Evolutionary conservation across 208 protist species (phyloP), one percentile per base, ranked within the genome.

Genomic region (Crithidia brevicula): DNA sequence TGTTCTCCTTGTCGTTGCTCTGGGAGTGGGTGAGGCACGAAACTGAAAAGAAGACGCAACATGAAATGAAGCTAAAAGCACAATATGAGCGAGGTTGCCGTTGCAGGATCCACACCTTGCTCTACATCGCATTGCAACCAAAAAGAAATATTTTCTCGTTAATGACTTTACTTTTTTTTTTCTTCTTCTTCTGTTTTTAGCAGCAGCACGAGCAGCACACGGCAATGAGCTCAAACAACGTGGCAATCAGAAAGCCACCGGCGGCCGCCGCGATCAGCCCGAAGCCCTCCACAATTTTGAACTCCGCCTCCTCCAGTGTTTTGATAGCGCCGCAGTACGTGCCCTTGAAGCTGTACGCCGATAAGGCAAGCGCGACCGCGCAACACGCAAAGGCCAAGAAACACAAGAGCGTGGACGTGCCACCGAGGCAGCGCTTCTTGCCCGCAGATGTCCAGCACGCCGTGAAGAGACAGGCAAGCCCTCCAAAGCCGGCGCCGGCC

Each of bases 231-330:
- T 60, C 34, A 4, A 60, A 28, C 22, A 60, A 16, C 13, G n/a
- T 36, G 10, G 28, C 25, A 4, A 77, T 38, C 8, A 77, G 54
- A 31, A 77, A 71, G 25, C 71, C 71, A 28, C 71, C 71, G 27
- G 53, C 45, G 0, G 71, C 71, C 2, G 64, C 51, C 9, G 36
- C 47, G 4, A 61, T 71, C 18, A 77, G 63, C 28, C 56, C 62
- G 25, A 77, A 71, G 56, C 71, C 71, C 58, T 77, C 71, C 18
- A 77, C 71, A 34, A 71, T 43, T 20, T 67, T 34, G 25, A 46
- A 71, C 9, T 33, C 45, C 11, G 30, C 34, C 10, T 16, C 30
- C 62, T 77, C 60, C 27, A 71, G 46, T 0, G 30, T 36, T n/a
- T 58, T 42, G 4, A 3, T 27, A 9, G 3, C 36, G 6, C 23